Base-by-base conservation (phyloP, 2,329 filamentous ascomycete genomes). In the Fusarium floridanum region DNA sequence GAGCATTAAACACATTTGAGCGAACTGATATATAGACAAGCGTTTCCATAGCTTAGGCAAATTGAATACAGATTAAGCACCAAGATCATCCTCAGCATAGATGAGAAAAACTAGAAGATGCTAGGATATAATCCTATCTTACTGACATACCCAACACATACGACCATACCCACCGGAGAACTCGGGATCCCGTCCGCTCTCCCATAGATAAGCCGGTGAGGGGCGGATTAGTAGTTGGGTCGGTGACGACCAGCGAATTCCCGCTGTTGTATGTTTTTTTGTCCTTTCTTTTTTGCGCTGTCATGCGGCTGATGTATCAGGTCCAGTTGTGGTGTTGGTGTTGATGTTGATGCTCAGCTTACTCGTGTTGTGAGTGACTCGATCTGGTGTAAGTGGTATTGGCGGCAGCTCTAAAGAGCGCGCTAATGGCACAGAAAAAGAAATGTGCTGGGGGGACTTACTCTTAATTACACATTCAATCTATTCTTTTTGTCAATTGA, bases 211-310 rank as follows among this genome's bases (percentile, higher is more conserved):
- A 29, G 27, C 27, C 27, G 27, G 27, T 29, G 27, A 29, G 27
- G 27, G 27, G 27, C 9, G 27, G 27, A 29, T 29, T 10, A 29
- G 27, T 29, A 29, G 27, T 29, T 29, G 27, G 29, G 29, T 32
- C 29, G 29, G 29, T 32, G 29, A 32, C 29, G 29, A 32, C 29
- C 29, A 32, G 29, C 29, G 29, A 53, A 55, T 55, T 27, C 27
- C 48, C 48, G 48, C 48, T 55, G 27, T 55, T 55, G 48, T 55
- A 55, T 55, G 48, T 53, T 20, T 50, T 39, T 32, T 55, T 55
- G 11, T 10, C 4, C 1, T 14, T 32, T 5, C 2, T 17, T 55
- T 53, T 53, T 53, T 53, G 27, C 17, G 1, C 6, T 6, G 16
- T 29, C 1, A 1, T 53, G 5, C 17, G 14, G 9, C 4, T n/a